Evolutionary conservation across 441 rosid genomes (phyloP), one percentile per base, ranked within the genome.

Genomic region (Erodium texanum): DNA sequence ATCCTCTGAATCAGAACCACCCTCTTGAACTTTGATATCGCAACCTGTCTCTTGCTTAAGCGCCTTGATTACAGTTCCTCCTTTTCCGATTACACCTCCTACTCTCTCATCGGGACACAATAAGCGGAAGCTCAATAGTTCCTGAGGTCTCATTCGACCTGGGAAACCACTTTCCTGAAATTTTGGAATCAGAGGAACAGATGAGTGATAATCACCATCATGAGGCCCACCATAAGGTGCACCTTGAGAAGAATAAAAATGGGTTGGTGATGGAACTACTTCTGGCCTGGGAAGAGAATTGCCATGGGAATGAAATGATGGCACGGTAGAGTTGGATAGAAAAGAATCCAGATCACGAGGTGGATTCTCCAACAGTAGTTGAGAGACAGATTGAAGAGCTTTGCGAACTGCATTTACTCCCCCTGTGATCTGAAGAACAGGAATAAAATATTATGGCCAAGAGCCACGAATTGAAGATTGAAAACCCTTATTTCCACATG

Each of bases 51-150:
- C 93, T 80, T 83, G 93, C 80, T 84, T 73, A 29, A 89, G 83
- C 22, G 79, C 12, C 78, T 81, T 87, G 71, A 89, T 77, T 54
- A 84, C 73, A 52, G 84, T 50, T 69, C 96, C 96, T 19, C 88
- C 96, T 72, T 87, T 89, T 75, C 93, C 96, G 71, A 89, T 89
- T 61, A 89, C 80, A 73, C 83, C 81, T 66, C 96, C 91, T 43
- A 84, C 93, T 71, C 78, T 83, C 65, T 84, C 92, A 62, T 84
- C 80, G 54, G 69, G 82, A 68, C 93, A 87, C 63, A 87, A 66
- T 61, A 89, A 68, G 36, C 93, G 89, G 74, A 82, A 87, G 59
- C 85, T 84, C 73, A 89, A 66, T 22, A 80, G 58, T 19, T 84
- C 89, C 29, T 66, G 76, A 66, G 80, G 80, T 79, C 75, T 82